Percentiles rank a stretch among this genome's conserved stretches.
Evolutionary conservation across 2,329 filamentous ascomycete species (phyloP).

Genomic region (Magnaporthiopsis incrustans): DNA sequence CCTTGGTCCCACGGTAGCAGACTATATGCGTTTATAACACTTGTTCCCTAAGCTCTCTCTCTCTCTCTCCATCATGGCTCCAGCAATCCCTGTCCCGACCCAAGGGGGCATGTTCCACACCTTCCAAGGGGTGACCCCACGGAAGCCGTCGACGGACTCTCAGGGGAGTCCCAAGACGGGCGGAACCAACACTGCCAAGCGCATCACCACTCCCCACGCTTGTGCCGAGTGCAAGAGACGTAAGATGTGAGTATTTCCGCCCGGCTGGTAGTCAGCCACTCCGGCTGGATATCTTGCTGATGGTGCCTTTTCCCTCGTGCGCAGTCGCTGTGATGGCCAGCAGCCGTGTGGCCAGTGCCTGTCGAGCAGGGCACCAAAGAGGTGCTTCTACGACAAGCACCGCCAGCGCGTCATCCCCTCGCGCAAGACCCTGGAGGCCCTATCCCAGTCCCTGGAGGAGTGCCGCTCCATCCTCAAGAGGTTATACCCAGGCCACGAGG

Average conservation of each 20-base stretch:
- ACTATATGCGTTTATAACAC: not conserved
- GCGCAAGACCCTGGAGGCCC: constrained; percentile 61
- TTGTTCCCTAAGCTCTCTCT: not conserved
- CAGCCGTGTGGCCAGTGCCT: constrained; percentile 77
- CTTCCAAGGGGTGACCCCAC: constrained; percentile 45
- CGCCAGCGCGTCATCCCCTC: constrained; percentile 69
- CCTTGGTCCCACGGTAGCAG: not conserved
- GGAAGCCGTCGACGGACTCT: constrained; percentile 38
- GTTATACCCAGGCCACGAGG: constrained; percentile 51
- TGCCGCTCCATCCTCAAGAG: constrained; percentile 54
- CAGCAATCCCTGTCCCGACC: constrained; percentile 37
- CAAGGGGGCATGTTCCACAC: constrained; percentile 46
- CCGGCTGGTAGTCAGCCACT: not conserved
- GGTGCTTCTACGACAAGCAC: constrained; percentile 75
- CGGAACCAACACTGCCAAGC: constrained; percentile 31
- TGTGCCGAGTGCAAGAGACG: constrained; percentile 72
- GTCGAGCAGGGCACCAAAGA: constrained; percentile 71
- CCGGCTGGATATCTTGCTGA: constrained; percentile 1
- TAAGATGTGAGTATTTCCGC: constrained; percentile 50
- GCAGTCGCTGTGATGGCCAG: constrained; percentile 65
- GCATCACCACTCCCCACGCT: constrained; percentile 52
- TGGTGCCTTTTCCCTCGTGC: not conserved
- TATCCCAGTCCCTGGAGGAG: constrained; percentile 58
- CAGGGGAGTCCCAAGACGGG: constrained; percentile 31
- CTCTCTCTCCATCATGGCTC: constrained; percentile 26